phyloP scores from a whole-genome alignment of 148 eudicot genomes.

The Fagopyrum homotropicum region DNA sequence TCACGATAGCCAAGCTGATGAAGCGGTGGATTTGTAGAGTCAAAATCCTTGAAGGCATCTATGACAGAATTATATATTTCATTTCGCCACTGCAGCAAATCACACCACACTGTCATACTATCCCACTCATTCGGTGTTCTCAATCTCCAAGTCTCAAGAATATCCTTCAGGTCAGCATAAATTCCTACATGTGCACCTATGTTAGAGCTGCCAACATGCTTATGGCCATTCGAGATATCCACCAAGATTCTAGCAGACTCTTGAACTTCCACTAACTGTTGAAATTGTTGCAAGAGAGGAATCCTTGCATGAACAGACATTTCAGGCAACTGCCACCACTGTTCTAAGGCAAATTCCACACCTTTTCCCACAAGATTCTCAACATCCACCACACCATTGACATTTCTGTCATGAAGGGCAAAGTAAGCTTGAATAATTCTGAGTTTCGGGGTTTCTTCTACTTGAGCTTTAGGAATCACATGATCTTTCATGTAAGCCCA shows the following conservation, averaged over 20 bases:
- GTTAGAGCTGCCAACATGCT: constrained; percentile 55
- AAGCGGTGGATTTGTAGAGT: constrained; percentile 65
- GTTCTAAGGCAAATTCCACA: constrained; percentile 89
- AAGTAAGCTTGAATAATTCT: constrained; percentile 89
- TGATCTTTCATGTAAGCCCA: constrained; percentile 88
- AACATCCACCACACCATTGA: constrained; percentile 77
- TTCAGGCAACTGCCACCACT: constrained; percentile 99
- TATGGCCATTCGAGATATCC: constrained; percentile 78
- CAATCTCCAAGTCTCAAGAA: constrained; percentile 98
- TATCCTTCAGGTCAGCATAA: constrained; percentile 93
- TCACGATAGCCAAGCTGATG: constrained; percentile 98
- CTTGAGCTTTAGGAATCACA: constrained; percentile 93
- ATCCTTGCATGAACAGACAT: constrained; percentile 93
- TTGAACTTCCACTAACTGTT: constrained; percentile 96
- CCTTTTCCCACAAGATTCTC: constrained; percentile 87
- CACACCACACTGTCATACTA: constrained; percentile 91
- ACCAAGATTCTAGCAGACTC: constrained; percentile 85
- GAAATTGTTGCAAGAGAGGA: constrained; percentile 90
- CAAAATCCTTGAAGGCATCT: constrained; percentile 88
- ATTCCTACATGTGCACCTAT: constrained; percentile 62
- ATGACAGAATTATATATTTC: constrained; percentile 89
- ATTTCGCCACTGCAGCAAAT: constrained; percentile 98
- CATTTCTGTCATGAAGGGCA: constrained; percentile 89
- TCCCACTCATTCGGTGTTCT: constrained; percentile 99
- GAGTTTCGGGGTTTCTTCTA: constrained; percentile 95